Evolutionary conservation across 805 yeast species (phyloP), one percentile per base, ranked within the genome.

Genomic region (Grigorovia humatica): DNA sequence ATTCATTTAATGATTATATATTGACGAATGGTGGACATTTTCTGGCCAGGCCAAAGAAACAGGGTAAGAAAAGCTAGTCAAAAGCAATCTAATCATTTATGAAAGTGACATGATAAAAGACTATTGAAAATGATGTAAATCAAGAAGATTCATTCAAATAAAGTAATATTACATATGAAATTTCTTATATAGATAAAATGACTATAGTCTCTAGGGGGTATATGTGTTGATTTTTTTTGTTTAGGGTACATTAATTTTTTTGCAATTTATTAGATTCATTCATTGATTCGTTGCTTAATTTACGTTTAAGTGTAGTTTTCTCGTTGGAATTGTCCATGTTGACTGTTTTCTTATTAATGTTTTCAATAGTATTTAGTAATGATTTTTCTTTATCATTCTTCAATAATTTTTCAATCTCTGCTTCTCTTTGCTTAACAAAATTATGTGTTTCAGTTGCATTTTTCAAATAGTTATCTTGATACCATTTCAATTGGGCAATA

Each of bases 401-500:
- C 17, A 41, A 17, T 18, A 32, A 20, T 43, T 45, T 19, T 38
- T 30, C 29, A 43, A 27, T 41, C 35, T 17, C 32, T 23, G 41
- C 17, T 43, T 40, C 47, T 53, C 47, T 20, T 19, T 35, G 12
- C 23, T 40, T 43, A 18, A 58, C 61, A 48, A 53, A 58, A n/a
- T 49, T 29, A 42, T 45, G 40, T 5, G 61, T 58, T 29, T 56
- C 57, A 5, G 29, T 13, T 41, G 55, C 23, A 44, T 41, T 49
- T 32, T 69, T 66, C 54, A 85, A 74, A 63, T 86, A 89, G 60
- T 85, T 72, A 18, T 82, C 79, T 52, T 77, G 70, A 66, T 83
- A 88, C 86, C 89, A 93, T 57, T 73, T 76, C 63, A 93, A 71
- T 66, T 93, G 96, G 9, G 69, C 78, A 44, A 93, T 91, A 60